Evolutionary conservation across 345 rosid species (phyloP).

Genomic region (Rhodomyrtus tomentosa): DNA sequence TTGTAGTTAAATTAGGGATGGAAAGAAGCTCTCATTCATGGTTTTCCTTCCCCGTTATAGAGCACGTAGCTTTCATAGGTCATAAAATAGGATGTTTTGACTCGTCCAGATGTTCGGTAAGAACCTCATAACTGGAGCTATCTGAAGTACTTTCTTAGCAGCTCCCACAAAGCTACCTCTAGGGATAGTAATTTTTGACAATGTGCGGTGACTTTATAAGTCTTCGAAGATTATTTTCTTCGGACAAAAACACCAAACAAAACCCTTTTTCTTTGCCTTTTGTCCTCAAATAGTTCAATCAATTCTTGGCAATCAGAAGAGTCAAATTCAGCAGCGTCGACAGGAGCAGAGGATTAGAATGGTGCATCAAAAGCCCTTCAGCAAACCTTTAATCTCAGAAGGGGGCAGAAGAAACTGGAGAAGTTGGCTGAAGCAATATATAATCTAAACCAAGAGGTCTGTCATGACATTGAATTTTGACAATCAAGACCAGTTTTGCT

Average conservation of each 20-base stretch:
- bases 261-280: not conserved
- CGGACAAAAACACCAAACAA: not conserved
- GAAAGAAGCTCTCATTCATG: not conserved
- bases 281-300: not conserved
- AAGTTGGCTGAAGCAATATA: not conserved
- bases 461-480: not conserved
- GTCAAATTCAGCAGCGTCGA: not conserved
- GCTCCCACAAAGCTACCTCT: not conserved
- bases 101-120: not conserved
- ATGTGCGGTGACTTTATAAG: not conserved
- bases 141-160: not conserved
- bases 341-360: not conserved
- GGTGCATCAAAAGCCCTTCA: not conserved
- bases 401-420: not conserved
- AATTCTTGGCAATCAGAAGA: not conserved
- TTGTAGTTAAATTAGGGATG: not conserved
- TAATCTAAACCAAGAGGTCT: not conserved
- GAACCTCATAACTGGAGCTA: not conserved
- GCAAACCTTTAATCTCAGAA: not conserved
- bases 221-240: not conserved
- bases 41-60: not conserved
- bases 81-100: not conserved
- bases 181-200: not conserved
- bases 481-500: not conserved
- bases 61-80: not conserved